A percentile compares a stretch with the other conserved stretches of the same genome.
Conservation (phyloP, 495 filamentous ascomycete genomes). For the Neurospora terricola region DNA sequence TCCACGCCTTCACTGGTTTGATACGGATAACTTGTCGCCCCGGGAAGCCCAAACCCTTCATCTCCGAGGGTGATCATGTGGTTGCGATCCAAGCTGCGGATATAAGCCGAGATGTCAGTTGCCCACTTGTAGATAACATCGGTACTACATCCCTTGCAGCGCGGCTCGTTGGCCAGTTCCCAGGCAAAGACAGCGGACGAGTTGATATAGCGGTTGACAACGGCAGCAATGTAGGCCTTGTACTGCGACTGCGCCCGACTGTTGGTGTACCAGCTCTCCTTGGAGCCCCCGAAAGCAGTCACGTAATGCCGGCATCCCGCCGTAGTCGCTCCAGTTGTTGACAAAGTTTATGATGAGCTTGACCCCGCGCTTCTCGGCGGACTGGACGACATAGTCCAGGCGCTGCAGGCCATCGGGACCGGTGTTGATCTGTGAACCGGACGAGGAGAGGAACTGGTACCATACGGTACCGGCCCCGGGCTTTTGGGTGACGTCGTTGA, state of each 20-base stretch:
- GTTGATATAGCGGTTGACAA: slow-evolving; percentile 49
- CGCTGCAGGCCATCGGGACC: slow-evolving; percentile 55
- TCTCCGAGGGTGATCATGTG: slow-evolving; percentile 65
- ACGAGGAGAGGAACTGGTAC: slow-evolving; percentile 47
- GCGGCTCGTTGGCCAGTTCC: slow-evolving; percentile 64
- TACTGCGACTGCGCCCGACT: slow-evolving; percentile 47
- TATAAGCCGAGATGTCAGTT: slow-evolving; percentile 45
- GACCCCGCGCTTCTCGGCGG: slow-evolving; percentile 44
- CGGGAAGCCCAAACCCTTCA: slow-evolving; percentile 37
- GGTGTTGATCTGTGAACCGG: slow-evolving; percentile 53
- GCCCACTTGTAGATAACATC: slow-evolving; percentile 54
- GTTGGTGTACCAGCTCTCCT: slow-evolving; percentile 47
- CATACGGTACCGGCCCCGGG: slow-evolving; percentile 43
- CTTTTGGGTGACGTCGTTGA: slow-evolving; percentile 44
- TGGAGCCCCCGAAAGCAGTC: slow-evolving; percentile 45
- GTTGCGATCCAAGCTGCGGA: slow-evolving; percentile 51
- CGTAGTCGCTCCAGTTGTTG: slow-evolving; percentile 53
- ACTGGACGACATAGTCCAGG: slow-evolving; percentile 46
- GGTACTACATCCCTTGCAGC: slow-evolving; percentile 51
- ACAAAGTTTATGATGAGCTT: slow-evolving; percentile 50
- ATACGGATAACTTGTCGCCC: slow-evolving; percentile 46
- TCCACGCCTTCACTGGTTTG: slow-evolving; percentile 45
- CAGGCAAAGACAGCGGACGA: slow-evolving; percentile 56
- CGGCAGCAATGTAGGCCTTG: slow-evolving; percentile 50
- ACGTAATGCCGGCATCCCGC: slow-evolving; percentile 56